Evolutionary conservation across 2,329 filamentous ascomycete species (phyloP).

Genomic region (Ciborinia camelliae): DNA sequence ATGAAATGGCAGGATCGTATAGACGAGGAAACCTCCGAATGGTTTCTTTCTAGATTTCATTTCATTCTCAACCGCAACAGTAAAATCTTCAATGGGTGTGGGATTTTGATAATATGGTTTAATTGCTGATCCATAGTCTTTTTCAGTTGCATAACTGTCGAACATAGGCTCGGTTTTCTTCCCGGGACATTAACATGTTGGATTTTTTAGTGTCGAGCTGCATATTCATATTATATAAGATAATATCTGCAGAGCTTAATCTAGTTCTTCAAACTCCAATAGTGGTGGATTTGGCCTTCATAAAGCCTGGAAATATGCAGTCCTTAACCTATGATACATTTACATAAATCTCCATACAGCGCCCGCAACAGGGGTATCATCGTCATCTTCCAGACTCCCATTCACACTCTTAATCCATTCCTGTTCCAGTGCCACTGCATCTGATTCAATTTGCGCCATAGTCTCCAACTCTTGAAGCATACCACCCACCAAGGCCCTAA

Average conservation of each 20-base stretch:
- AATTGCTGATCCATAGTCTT: too few species aligned
- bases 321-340: not conserved
- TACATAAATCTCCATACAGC: constrained; percentile 33
- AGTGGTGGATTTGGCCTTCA: not conserved
- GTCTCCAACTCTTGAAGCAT: constrained; percentile 61
- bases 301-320: not conserved
- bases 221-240: not conserved
- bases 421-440: constrained; percentile 54
- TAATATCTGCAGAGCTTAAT: not conserved
- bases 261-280: not conserved
- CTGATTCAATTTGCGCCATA: constrained; percentile 60
- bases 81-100: too few species aligned
- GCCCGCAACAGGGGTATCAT: constrained; percentile 29
- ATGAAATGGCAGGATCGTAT: too few species aligned
- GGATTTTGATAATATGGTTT: too few species aligned
- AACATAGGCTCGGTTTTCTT: not conserved
- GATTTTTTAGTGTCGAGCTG: too few species aligned
- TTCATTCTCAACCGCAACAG: too few species aligned
- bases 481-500: constrained; percentile 48
- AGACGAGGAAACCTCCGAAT: too few species aligned
- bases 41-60: too few species aligned
- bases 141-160: too few species aligned
- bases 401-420: constrained; percentile 57
- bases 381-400: constrained; percentile 19
- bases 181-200: too few species aligned